These are phyloP conservation scores for Pseudocercospora eumusae DNA, from an alignment of 2,329 filamentous ascomycete species.

Conservation along the genomic window DNA sequence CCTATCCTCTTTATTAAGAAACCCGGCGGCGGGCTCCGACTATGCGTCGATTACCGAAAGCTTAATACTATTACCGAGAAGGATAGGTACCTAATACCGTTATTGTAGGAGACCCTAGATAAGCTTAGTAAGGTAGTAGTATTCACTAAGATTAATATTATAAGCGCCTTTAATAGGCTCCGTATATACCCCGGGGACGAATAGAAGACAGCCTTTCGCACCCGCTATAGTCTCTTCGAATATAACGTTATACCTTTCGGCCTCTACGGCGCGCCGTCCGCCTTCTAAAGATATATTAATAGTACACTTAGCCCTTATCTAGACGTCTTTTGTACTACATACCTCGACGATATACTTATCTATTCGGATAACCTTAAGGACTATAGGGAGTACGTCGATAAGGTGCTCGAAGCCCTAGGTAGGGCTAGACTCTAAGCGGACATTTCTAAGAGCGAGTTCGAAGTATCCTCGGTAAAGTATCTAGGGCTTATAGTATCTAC, in stretches of 20 bases:
- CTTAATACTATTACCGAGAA: conserved; percentile 41
- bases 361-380: conserved; percentile 23
- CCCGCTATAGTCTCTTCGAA: too few relatives aligned
- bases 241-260: too few relatives aligned
- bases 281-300: too few relatives aligned
- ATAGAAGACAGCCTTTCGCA: conserved; percentile 30
- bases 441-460: conserved; percentile 23
- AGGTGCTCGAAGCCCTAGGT: conserved; percentile 8
- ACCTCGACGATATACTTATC: conserved; percentile 40
- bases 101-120: too few relatives aligned
- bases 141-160: conserved; percentile 31
- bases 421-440: conserved; percentile 17
- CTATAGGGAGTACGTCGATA: too few relatives aligned
- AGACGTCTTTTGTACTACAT: conserved; percentile 30
- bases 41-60: conserved; percentile 38
- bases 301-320: conserved; percentile 19
- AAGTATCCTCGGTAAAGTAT: conserved; percentile 18
- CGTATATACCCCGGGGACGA: conserved; percentile 30
- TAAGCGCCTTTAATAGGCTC: conserved; percentile 32
- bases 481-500: conserved; percentile 22
- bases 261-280: too few relatives aligned
- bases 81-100: conserved; percentile 33
- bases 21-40: too few relatives aligned
- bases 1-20: too few relatives aligned
- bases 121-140: conserved; percentile 19